phyloP scores from a whole-genome alignment of 345 rosid species.

The rapeseed (Brassica napus) region DNA sequence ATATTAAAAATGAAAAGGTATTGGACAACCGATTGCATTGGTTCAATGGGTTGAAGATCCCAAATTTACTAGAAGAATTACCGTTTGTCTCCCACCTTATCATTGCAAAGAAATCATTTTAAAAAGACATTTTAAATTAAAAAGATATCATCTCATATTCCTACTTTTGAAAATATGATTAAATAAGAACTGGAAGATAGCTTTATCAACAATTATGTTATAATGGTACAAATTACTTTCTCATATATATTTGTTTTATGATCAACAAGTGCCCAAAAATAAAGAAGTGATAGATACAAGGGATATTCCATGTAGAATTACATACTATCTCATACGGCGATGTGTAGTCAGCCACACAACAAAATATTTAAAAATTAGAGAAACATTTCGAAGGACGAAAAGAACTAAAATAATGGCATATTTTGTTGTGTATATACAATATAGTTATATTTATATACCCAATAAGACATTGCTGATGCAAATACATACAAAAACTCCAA shows the following conservation, averaged over 20 bases:
- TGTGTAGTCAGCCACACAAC: slow-evolving; percentile 19
- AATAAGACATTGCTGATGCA: slow-evolving; percentile 33
- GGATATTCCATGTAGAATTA: not conserved
- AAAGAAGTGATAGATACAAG: not conserved
- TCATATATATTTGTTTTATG: not conserved
- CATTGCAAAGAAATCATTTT: not conserved
- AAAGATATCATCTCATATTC: not conserved
- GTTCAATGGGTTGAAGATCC: not conserved
- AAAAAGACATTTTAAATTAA: not conserved
- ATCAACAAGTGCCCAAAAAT: not conserved
- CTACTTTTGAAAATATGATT: not conserved
- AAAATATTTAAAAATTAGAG: slow-evolving; percentile 10
- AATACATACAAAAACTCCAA: slow-evolving; percentile 40
- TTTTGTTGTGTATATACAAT: not conserved
- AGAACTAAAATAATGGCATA: not conserved
- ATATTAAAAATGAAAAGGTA: not conserved
- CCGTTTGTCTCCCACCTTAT: not conserved
- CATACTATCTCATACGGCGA: slow-evolving; percentile 10
- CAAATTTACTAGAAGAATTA: not conserved
- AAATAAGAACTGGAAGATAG: not conserved
- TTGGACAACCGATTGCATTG: not conserved
- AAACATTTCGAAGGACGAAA: not conserved
- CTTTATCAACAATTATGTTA: not conserved
- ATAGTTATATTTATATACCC: not conserved
- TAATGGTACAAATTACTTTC: not conserved